Evolutionary conservation across 306 rosid genomes (phyloP).

Genomic region (Oxytropis ochrocephala): DNA sequence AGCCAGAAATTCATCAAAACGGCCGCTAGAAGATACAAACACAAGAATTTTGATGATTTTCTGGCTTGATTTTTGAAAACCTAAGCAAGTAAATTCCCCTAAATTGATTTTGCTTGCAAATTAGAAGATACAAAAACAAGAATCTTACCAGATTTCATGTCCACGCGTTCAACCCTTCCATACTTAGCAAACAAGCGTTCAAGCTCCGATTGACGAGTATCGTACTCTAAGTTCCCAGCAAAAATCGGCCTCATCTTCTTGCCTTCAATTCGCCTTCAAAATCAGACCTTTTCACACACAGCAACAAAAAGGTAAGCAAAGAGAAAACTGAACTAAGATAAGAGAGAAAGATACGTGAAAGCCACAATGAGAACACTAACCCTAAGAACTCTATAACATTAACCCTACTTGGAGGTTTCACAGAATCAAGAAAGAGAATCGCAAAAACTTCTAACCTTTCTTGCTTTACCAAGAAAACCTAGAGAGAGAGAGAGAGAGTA

Average conservation of each 20-base stretch:
- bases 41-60: too few species aligned
- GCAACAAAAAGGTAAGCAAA: neutral
- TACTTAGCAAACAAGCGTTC: constrained; percentile 74
- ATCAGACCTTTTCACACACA: neutral
- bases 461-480: neutral
- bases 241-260: constrained; percentile 72
- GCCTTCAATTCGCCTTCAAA: neutral
- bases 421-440: neutral
- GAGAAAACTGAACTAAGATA: neutral
- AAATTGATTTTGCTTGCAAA: neutral
- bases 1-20: neutral
- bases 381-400: neutral
- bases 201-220: constrained; percentile 85
- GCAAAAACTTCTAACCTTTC: neutral
- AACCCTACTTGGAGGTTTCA: neutral
- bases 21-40: too few species aligned
- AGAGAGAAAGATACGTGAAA: neutral
- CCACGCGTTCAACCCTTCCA: constrained; percentile 88
- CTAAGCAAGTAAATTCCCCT: neutral
- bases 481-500: neutral
- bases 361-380: neutral
- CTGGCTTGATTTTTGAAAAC: too few species aligned
- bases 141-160: constrained; percentile 83
- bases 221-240: constrained; percentile 88
- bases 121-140: neutral